Base-by-base conservation (phyloP, 2,329 filamentous ascomycete genomes). In the Colletotrichum paranaense region DNA sequence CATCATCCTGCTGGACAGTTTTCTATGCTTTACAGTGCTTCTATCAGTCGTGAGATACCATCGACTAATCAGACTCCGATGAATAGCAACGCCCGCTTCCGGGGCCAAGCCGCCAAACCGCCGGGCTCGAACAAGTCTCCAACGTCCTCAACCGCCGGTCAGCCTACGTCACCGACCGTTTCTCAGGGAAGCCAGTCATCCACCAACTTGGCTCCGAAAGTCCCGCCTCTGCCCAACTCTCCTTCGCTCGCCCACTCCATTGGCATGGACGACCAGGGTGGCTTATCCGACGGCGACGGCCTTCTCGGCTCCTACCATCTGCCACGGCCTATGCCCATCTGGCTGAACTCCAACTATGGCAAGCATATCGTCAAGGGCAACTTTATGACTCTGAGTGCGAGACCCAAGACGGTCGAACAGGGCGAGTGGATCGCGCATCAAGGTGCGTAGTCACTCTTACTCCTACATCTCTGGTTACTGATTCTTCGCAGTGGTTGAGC, bases 351-450 rank as follows among this genome's bases (percentile, higher is more conserved):
- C 68, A 86, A 91, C 74, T 93, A 94, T 80, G 92, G 93, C 67
- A 94, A 93, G 81, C 92, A 97, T 79, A 97, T 98, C 76, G 95
- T 98, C 79, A 97, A 96, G 86, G 96, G 96, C 73, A 98, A 98
- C 86, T 98, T 98, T 81, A 95, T 98, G 92, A 98, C 96, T 12
- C 85, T 98, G 73, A 97, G 95, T 79, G 95, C 95, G 62, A 93
- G 95, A 80, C 96, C 96, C 26, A 95, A 96, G 86, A 95, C 97
- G 69, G 94, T 98, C 58, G 96, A 98, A 79, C 92, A 95, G 81
- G 96, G 95, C 76, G 96, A 98, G 84, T 98, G 96, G 96, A 89
- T 98, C 78, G 95, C 95, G 75, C 95, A 98, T 83, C 96, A 98
- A 88, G 92, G 96, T 97, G 88, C 80, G 85, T 79, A 62, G 57